These are phyloP conservation scores for Gossypioides kirkii DNA, from an alignment of 345 rosid genomes.

Conservation along the genomic window DNA sequence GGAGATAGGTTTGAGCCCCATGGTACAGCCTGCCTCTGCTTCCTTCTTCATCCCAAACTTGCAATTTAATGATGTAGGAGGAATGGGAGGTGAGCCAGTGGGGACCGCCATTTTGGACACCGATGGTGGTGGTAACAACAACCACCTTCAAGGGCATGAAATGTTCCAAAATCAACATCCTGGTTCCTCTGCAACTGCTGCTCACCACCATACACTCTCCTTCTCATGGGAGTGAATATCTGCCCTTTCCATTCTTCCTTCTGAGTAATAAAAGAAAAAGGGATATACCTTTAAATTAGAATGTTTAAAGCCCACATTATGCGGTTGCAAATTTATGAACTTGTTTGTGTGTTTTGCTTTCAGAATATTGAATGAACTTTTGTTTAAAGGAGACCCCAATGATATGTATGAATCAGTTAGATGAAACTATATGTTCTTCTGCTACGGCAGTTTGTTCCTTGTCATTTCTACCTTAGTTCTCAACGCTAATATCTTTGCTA, in stretches of 20 bases:
- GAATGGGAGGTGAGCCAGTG: conserved; percentile 26
- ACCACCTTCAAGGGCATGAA: conserved; percentile 27
- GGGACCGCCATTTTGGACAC: conserved; percentile 29
- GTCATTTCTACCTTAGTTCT: neutral
- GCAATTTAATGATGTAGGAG: conserved; percentile 32
- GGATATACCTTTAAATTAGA: neutral
- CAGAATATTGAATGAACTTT: neutral
- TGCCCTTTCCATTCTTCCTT: conserved; percentile 9
- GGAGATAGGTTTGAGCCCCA: conserved; percentile 37
- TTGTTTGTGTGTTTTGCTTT: neutral
- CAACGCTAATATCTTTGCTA: neutral
- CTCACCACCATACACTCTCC: conserved; percentile 46
- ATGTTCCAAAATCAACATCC: conserved; percentile 30
- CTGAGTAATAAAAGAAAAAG: neutral
- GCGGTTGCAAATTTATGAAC: conserved; percentile 1
- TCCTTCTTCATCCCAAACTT: conserved; percentile 35
- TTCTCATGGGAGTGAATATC: conserved; percentile 57
- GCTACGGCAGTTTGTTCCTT: neutral
- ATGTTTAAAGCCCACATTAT: neutral
- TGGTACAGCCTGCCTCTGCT: conserved; percentile 36
- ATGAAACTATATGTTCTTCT: neutral
- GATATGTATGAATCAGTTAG: neutral
- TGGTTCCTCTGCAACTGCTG: conserved; percentile 37
- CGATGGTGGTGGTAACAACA: conserved; percentile 24
- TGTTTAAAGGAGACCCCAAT: neutral